Conservation (phyloP, 352 stramenopile species). For the Pythium sp. region DNA sequence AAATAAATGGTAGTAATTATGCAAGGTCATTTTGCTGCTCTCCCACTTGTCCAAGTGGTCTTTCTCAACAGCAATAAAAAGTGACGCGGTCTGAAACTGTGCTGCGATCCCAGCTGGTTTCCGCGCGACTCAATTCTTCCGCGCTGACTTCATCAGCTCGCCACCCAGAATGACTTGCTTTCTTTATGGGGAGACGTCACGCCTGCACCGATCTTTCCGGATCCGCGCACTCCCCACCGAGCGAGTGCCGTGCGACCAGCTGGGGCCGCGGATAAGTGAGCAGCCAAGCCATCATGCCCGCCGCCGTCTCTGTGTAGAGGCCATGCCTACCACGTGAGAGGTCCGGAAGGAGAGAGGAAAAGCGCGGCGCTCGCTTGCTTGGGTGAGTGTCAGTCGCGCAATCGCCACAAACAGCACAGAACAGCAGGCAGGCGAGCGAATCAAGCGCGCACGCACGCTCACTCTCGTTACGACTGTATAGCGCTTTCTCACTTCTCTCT, state of each 20-base stretch:
- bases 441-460: background rate
- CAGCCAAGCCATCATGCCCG: background rate
- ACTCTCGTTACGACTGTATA: background rate
- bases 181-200: background rate
- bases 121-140: background rate
- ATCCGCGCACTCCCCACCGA: background rate
- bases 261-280: background rate
- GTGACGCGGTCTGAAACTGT: background rate
- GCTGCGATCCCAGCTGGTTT: slow-evolving; percentile 5
- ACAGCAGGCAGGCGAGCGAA: background rate
- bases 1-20: background rate
- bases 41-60: background rate
- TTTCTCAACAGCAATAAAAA: background rate
- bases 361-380: background rate
- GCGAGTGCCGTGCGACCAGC: slow-evolving; percentile 3
- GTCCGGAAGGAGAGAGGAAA: slow-evolving; percentile 1
- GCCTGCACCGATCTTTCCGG: background rate
- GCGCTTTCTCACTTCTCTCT: background rate
- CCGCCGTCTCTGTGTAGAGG: background rate
- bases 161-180: background rate
- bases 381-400: background rate
- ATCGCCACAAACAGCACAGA: slow-evolving; percentile 8
- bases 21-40: background rate
- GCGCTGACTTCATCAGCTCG: slow-evolving; percentile 2
- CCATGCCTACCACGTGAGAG: background rate